These are phyloP conservation scores for Brasilioporus rufonigricans DNA, from an alignment of 768 basidiomycete species.

Conservation along the genomic window DNA sequence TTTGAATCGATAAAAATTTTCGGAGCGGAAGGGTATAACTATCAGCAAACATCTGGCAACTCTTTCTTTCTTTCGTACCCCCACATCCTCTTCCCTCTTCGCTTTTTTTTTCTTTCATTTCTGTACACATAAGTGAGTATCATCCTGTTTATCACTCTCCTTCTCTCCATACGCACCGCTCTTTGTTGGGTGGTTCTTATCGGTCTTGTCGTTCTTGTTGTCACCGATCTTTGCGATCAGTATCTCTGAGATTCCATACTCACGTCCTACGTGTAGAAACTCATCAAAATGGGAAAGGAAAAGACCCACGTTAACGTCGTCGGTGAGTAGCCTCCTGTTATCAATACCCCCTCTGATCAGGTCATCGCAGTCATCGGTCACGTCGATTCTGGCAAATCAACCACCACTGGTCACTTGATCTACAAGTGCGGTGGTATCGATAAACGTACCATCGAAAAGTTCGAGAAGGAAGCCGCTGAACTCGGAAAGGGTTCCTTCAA, in stretches of 20 bases:
- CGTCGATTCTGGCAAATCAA: constrained; percentile 99
- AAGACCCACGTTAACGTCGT: constrained; percentile 97
- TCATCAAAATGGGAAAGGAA: constrained; percentile 90
- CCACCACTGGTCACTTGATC: constrained; percentile 99
- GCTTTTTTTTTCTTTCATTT: constrained; percentile 34
- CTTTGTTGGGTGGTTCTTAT: constrained; percentile 12
- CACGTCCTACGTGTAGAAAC: constrained; percentile 39
- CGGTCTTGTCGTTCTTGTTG: constrained; percentile 4
- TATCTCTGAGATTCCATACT: constrained; percentile 7
- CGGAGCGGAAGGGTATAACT: constrained; percentile 55
- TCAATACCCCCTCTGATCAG: constrained; percentile 23
- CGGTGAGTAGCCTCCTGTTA: constrained; percentile 52
- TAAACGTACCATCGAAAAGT: constrained; percentile 99
- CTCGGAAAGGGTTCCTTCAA: constrained; percentile 99
- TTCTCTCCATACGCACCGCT: constrained; percentile 23
- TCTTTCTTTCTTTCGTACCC: constrained; percentile 38
- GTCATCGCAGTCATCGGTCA: constrained; percentile 83
- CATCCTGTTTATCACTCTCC: not conserved
- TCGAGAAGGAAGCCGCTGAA: constrained; percentile 99
- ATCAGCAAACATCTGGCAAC: constrained; percentile 46
- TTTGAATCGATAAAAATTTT: constrained; percentile 65
- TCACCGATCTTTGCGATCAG: constrained; percentile 26
- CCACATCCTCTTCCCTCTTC: constrained; percentile 32
- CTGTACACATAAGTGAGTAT: constrained; percentile 45
- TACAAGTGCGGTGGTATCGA: constrained; percentile 99